Percentiles rank a stretch among this genome's conserved stretches.
Conservation (phyloP, 768 basidiomycete genomes). For the Boletus reticuloceps region DNA sequence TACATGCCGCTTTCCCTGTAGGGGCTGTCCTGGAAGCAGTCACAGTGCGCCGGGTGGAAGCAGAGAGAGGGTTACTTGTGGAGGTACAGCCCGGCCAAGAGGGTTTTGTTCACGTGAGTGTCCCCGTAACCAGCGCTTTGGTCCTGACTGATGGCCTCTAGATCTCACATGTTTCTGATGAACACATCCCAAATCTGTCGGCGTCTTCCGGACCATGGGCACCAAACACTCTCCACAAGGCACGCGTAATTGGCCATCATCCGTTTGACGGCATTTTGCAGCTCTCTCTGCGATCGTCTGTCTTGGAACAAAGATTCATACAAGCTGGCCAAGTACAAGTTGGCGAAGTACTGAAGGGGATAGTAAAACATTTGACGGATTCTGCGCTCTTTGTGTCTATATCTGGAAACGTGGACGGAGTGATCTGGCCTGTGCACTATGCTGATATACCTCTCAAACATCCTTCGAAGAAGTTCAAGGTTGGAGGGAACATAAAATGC, state of each 20-base stretch:
- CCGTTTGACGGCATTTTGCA: conserved; percentile 85
- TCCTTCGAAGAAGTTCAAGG: conserved; percentile 87
- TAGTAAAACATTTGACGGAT: conserved; percentile 81
- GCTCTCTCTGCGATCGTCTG: conserved; percentile 78
- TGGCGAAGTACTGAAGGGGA: conserved; percentile 85
- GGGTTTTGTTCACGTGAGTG: conserved; percentile 85
- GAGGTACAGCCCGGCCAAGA: conserved; percentile 60
- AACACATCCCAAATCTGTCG: conserved; percentile 79
- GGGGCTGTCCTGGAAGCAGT: conserved; percentile 72
- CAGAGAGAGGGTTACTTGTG: conserved; percentile 79
- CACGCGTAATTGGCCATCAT: conserved; percentile 85
- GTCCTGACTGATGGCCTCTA: conserved; percentile 29
- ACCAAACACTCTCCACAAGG: conserved; percentile 72
- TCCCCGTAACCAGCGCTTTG: neutral
- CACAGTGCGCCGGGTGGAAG: conserved; percentile 70
- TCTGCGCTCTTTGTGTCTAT: conserved; percentile 82
- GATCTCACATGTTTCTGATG: conserved; percentile 94
- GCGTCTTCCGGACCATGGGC: conserved; percentile 75
- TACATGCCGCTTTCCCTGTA: conserved; percentile 65
- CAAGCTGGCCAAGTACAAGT: conserved; percentile 79
- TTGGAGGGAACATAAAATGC: conserved; percentile 79
- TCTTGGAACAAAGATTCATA: conserved; percentile 84
- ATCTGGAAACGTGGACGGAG: conserved; percentile 85
- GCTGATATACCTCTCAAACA: conserved; percentile 95
- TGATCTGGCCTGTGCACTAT: conserved; percentile 93